These are phyloP conservation scores for Fusarium succisae DNA, from an alignment of 2,329 filamentous ascomycete genomes.

Conservation along the genomic window DNA sequence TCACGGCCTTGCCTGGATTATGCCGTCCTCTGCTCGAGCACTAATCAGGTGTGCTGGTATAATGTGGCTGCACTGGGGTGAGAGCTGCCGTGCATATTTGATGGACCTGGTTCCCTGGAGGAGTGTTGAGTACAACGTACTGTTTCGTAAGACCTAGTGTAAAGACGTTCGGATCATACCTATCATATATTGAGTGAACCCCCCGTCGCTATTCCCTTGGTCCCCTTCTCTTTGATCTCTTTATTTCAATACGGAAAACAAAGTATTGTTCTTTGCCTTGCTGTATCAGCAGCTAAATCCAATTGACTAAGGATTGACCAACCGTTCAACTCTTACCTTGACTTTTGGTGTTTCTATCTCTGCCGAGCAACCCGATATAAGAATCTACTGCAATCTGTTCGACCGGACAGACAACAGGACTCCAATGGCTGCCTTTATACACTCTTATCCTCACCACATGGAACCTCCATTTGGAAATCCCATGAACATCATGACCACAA, in stretches of 20 bases:
- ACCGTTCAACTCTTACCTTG: not conserved
- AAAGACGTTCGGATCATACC: not conserved
- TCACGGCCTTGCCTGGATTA: slow-evolving; percentile 24
- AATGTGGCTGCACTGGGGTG: slow-evolving; percentile 24
- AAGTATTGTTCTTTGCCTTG: not conserved
- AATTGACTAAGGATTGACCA: not conserved
- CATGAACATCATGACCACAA: slow-evolving; percentile 22
- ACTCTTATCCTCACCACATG: slow-evolving; percentile 31
- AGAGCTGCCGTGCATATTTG: slow-evolving; percentile 26
- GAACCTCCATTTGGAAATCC: slow-evolving; percentile 23
- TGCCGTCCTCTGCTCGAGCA: slow-evolving; percentile 13
- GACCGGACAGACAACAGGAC: not conserved
- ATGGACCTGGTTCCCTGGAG: slow-evolving; percentile 11
- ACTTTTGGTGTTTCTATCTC: not conserved
- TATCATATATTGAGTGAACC: slow-evolving; percentile 21
- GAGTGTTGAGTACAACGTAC: not conserved
- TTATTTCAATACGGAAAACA: not conserved
- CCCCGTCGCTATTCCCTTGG: not conserved
- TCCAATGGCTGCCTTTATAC: slow-evolving; percentile 32
- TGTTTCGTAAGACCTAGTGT: slow-evolving; percentile 6
- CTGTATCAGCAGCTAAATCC: not conserved
- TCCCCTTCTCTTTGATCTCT: not conserved
- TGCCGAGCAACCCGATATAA: not conserved
- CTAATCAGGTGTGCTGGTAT: slow-evolving; percentile 18
- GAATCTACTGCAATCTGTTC: slow-evolving; percentile 4